These are phyloP conservation scores for Miscanthus sacchariflorus DNA, from an alignment of 202 grass and related monocot species.

Conservation along the genomic window DNA sequence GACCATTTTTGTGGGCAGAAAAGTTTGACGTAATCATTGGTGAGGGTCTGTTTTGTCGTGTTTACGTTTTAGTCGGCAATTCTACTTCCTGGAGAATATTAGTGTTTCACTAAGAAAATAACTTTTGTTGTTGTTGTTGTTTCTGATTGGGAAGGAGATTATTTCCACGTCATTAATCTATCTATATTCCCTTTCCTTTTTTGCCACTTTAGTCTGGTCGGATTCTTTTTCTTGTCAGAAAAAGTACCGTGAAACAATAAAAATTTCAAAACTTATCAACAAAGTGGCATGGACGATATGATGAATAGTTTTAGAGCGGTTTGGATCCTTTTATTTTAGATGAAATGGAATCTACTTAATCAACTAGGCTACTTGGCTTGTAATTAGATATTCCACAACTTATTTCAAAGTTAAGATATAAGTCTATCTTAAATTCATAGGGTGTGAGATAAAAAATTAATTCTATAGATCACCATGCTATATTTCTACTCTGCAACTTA, in stretches of 20 bases:
- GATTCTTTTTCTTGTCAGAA: neutral
- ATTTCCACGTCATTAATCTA: neutral
- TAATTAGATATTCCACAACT: no score
- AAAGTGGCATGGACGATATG: neutral
- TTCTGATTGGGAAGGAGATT: neutral
- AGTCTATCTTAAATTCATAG: no score
- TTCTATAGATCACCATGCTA: no score
- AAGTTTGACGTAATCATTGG: conserved; percentile 22
- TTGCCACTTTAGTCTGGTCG: neutral
- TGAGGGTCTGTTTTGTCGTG: neutral
- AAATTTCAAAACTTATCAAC: neutral
- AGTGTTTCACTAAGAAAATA: neutral
- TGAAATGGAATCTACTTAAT: no score
- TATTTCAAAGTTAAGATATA: no score
- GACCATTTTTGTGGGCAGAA: conserved; percentile 4
- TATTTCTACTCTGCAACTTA: no score
- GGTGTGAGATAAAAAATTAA: no score
- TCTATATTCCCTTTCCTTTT: neutral
- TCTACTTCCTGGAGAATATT: neutral
- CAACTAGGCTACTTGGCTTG: no score
- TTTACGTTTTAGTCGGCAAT: neutral
- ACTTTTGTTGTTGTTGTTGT: neutral
- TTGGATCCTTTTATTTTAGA: no score
- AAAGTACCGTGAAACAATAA: neutral
- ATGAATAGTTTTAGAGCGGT: no score